Conservation (phyloP, 2,329 filamentous ascomycete genomes). For the Penicillium sclerotiorum region DNA sequence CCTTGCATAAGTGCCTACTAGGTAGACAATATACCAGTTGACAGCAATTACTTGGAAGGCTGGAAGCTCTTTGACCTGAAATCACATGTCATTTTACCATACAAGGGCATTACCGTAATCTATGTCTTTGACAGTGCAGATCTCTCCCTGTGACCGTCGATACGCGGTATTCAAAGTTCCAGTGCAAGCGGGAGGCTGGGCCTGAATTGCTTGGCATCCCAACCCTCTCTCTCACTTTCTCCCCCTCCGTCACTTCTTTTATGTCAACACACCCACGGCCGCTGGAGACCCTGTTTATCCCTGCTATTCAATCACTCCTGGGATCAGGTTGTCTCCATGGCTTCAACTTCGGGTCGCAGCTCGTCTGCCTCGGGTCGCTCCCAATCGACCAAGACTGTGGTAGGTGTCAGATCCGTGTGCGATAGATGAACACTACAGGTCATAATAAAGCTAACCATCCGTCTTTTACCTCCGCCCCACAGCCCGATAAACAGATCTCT, state of each 20-base stretch:
- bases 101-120: neutral
- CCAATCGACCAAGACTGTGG: slow-evolving; percentile 56
- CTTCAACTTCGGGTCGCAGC: slow-evolving; percentile 64
- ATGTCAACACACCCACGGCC: slow-evolving; percentile 4
- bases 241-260: slow-evolving; percentile 4
- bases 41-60: too few species aligned
- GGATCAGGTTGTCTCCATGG: slow-evolving; percentile 55
- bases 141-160: neutral
- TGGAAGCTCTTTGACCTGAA: neutral
- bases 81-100: neutral
- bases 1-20: neutral
- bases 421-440: neutral
- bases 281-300: neutral
- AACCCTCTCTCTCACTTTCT: slow-evolving; percentile 5
- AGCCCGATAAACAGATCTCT: slow-evolving; percentile 77
- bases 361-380: slow-evolving; percentile 69
- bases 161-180: neutral
- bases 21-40: neutral
- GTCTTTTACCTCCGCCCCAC: slow-evolving; percentile 6
- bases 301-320: slow-evolving; percentile 50
- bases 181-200: slow-evolving; percentile 14
- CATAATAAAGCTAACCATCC: neutral
- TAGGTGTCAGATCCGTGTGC: slow-evolving; percentile 46
- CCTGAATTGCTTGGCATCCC: slow-evolving; percentile 16
- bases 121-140: neutral